Evolutionary conservation across 352 stramenopile genomes (phyloP), one percentile per base, ranked within the genome.

Genomic region (Saprolegnia diclina): DNA sequence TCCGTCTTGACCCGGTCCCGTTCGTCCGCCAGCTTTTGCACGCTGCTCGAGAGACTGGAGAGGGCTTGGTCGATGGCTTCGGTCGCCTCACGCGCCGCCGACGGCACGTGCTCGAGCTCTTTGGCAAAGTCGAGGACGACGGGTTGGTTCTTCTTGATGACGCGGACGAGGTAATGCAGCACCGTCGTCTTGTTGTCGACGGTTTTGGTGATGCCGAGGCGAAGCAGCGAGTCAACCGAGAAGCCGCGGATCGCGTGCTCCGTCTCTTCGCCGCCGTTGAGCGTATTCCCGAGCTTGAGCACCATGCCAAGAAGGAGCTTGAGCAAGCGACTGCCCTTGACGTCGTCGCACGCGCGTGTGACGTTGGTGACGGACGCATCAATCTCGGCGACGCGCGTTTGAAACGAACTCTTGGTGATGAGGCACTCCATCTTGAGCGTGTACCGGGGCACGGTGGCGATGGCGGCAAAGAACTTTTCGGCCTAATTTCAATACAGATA

Each of bases 111-210:
- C 69, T 77, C 74, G 22, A 98, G 74, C 69, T 98, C 94, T 21
- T 87, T 74, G 44, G 95, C 79, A 67, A 98, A 98, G n/a, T 94
- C 83, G 0, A 98, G 74, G 13, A 98, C 79, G 42, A 87, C 79
- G 10, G 83, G 79, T 32, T 99, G 92, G 71, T 99, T 99, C 42
- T 92, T 93, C 73, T 98, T 96, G 7, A 98, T 85, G 4, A 99
- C 71, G 54, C 95, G 96, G 6, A 98, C 92, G 13, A 99, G 77
- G 75, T 99, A 99, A 67, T 99, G 94, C n/a, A 99, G 78, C 35
- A 99, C 94, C 16, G 93, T 98, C 16, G 96, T 99, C 74, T 98
- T 98, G 73, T 98, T 95, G 73, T 99, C 92, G 22, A 92, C 79
- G 6, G 96, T 98, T 74, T 99, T 99, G 50, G 97, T 98, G 72